Conservation (phyloP, 352 stramenopile species). For the Phytopythium chamaehyphon region DNA sequence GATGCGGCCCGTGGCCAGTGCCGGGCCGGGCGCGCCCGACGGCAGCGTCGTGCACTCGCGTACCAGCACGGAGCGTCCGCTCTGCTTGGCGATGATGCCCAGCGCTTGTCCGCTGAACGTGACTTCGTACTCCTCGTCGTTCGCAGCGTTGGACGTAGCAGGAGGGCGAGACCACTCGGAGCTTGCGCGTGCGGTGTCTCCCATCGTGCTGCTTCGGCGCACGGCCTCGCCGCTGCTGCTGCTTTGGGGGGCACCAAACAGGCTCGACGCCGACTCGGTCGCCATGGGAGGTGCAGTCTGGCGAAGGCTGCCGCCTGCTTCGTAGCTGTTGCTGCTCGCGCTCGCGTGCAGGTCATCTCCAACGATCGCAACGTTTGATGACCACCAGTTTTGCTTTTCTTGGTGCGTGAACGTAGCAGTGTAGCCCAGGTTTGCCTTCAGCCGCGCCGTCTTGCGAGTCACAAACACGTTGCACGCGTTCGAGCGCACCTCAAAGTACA, state of each 20-base stretch:
- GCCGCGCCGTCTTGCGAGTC: conserved; percentile 71
- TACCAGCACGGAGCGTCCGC: conserved; percentile 53
- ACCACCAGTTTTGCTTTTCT: conserved; percentile 77
- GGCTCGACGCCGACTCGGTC: conserved; percentile 14
- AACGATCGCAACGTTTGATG: conserved; percentile 76
- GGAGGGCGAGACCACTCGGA: background rate
- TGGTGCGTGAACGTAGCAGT: conserved; percentile 82
- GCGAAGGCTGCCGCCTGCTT: background rate
- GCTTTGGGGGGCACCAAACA: conserved; percentile 23
- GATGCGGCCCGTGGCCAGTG: conserved; percentile 50
- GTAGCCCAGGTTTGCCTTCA: conserved; percentile 76
- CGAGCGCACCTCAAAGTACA: conserved; percentile 80
- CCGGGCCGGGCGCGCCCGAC: conserved; percentile 37
- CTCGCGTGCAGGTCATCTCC: conserved; percentile 70
- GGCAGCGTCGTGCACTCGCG: conserved; percentile 51
- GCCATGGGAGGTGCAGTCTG: conserved; percentile 4
- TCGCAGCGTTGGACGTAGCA: background rate
- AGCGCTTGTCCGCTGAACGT: conserved; percentile 53
- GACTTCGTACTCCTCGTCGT: conserved; percentile 67
- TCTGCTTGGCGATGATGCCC: conserved; percentile 73
- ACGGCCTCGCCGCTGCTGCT: background rate
- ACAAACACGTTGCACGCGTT: conserved; percentile 81
- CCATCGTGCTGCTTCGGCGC: conserved; percentile 4
- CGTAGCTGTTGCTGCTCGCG: conserved; percentile 13
- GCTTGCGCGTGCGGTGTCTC: background rate